Conservation (phyloP, 371 early-diverging fungal genomes). For the Thermomucor indicae-seudaticae region DNA sequence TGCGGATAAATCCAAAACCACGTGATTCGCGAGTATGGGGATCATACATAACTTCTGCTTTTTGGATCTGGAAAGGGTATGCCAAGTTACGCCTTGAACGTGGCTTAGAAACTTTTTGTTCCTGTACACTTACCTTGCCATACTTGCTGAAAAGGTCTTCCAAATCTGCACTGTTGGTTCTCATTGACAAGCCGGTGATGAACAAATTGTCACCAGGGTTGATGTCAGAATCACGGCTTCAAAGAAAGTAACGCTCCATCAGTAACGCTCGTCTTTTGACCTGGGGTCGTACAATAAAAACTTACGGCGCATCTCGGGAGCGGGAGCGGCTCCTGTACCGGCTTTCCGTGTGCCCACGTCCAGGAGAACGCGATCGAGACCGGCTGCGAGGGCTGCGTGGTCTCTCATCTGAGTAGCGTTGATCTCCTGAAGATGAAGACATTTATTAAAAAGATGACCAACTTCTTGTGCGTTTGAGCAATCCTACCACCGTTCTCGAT, state of each 20-base stretch:
- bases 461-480: neutral
- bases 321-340: constrained; percentile 50
- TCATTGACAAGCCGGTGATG: constrained; percentile 65
- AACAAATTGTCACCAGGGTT: constrained; percentile 81
- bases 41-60: constrained; percentile 74
- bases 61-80: constrained; percentile 47
- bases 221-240: constrained; percentile 26
- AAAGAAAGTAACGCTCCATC: constrained; percentile 1
- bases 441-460: neutral
- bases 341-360: constrained; percentile 37
- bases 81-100: neutral
- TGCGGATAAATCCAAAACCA: constrained; percentile 83
- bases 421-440: constrained; percentile 12
- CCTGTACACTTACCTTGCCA: constrained; percentile 54
- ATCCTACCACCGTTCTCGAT: constrained; percentile 12
- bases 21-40: constrained; percentile 81
- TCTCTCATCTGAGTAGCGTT: constrained; percentile 40
- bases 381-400: constrained; percentile 42
- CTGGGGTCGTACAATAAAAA: neutral
- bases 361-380: constrained; percentile 45
- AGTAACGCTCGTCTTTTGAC: neutral
- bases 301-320: constrained; percentile 37
- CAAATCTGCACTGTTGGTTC: constrained; percentile 60
- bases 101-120: neutral
- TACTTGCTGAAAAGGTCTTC: constrained; percentile 72